Evolutionary conservation across 2,329 filamentous ascomycete genomes (phyloP), one percentile per base, ranked within the genome.

Genomic region (Colletotrichum trifolii): DNA sequence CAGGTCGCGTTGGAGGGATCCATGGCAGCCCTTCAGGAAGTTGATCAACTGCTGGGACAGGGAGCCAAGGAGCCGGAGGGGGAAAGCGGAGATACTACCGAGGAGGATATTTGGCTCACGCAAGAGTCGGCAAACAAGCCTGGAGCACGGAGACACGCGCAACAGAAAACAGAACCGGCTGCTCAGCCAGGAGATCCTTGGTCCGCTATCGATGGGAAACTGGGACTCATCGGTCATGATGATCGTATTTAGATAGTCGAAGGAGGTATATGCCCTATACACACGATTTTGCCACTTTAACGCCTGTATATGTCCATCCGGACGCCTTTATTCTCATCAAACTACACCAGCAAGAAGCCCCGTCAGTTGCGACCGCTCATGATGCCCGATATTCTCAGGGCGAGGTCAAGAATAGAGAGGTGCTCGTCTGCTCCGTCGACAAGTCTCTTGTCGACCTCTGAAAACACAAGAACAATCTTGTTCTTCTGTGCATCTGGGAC

Each of bases 391-490:
- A 97, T 91, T 73, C 92, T 89, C 73, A 98, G 83, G 7, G 91
- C 85, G 69, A 98, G 75, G 76, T 99, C 95, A 38, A 99, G 81
- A 64, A 98, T 91, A 1, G 92, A 93, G 33, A 99, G 82, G 75
- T 99, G 95, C 79, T 99, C 96, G 74, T 99, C 96, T 2, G 94
- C 91, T 8, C 96, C 96, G 77, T 99, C 96, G 6, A 97, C 91
- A 50, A 99, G 79, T 69, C 96, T 87, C 83, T 98, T 98, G 75
- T 99, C 96, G 35, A 95, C 85, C 77, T 98, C 94, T 1, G 94
- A 97, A 74, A 99, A 99, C 4, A 95, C 84, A 67, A 92, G 84
- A 52, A 95, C 90, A 64, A 99, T 95, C 76, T 90, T 90, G 74
- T 95, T 96, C 81, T 99, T 99, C 74, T 97, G 92, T 11, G 87